Percentiles rank a stretch among this genome's conserved stretches.
These are phyloP conservation scores for Oldenlandia corymbosa DNA, from an alignment of 257 asterid genomes.

Conservation along the genomic window DNA sequence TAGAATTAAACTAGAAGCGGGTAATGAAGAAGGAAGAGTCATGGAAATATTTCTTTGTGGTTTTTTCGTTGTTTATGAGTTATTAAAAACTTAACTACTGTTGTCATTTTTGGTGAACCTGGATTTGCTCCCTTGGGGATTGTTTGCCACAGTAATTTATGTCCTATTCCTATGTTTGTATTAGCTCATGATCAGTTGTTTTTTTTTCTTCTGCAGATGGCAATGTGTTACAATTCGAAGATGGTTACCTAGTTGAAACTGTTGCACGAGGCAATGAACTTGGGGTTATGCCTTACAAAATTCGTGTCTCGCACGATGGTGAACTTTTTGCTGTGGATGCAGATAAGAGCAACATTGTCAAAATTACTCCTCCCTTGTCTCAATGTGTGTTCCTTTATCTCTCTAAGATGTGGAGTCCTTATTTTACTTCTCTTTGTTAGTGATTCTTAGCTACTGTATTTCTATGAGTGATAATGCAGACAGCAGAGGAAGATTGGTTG, in stretches of 20 bases:
- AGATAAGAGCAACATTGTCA: slow-evolving; percentile 72
- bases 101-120: not conserved
- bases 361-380: slow-evolving; percentile 85
- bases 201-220: slow-evolving; percentile 47
- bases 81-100: not conserved
- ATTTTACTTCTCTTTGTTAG: not conserved
- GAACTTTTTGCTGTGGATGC: slow-evolving; percentile 95
- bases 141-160: not conserved
- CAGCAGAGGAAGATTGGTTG: slow-evolving; percentile 90
- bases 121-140: not conserved
- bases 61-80: not conserved
- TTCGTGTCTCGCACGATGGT: slow-evolving; percentile 84
- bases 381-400: slow-evolving; percentile 53
- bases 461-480: slow-evolving; percentile 42
- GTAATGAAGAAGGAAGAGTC: not conserved
- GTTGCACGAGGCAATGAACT: slow-evolving; percentile 89
- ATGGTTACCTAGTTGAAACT: slow-evolving; percentile 91
- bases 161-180: not conserved
- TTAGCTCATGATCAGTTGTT: not conserved
- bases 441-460: slow-evolving; percentile 5
- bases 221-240: slow-evolving; percentile 77
- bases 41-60: not conserved
- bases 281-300: slow-evolving; percentile 71
- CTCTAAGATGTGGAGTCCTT: not conserved
- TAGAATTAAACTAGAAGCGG: not conserved